Conservation (phyloP, 2,329 filamentous ascomycete genomes). For the Sclerotinia trifoliorum region DNA sequence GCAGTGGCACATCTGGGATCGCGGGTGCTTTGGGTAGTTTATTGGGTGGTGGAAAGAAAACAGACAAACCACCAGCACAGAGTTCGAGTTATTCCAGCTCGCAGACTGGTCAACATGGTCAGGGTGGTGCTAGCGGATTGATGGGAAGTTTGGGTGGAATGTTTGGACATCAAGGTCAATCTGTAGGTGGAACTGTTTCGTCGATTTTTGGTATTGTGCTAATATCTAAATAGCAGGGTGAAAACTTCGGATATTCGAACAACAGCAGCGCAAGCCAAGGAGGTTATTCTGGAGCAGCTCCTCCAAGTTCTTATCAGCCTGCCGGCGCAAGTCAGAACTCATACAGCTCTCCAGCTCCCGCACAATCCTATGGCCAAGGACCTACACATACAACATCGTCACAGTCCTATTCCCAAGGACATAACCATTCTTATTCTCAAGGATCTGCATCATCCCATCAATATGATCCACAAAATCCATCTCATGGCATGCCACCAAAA, state of each 20-base stretch:
- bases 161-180: constrained; percentile 33
- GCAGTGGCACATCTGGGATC: constrained; percentile 39
- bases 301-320: constrained; percentile 59
- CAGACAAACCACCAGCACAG: constrained; percentile 36
- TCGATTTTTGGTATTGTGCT: constrained; percentile 25
- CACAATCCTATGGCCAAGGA: constrained; percentile 14
- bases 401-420: constrained; percentile 23
- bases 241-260: constrained; percentile 64
- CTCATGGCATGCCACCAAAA: constrained; percentile 12
- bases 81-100: constrained; percentile 44
- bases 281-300: constrained; percentile 60
- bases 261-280: constrained; percentile 46
- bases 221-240: constrained; percentile 39
- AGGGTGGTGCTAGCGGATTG: constrained; percentile 30
- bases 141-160: constrained; percentile 38
- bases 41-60: constrained; percentile 50
- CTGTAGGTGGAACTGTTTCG: constrained; percentile 25
- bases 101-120: constrained; percentile 35
- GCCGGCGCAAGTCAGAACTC: constrained; percentile 27
- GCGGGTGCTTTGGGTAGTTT: constrained; percentile 50
- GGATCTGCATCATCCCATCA: constrained; percentile 16
- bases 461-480: constrained; percentile 20
- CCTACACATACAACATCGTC: constrained; percentile 19
- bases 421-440: constrained; percentile 11
- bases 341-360: constrained; percentile 28